phyloP scores from a whole-genome alignment of 208 protist species.

The Wallacemonas rigidus region DNA sequence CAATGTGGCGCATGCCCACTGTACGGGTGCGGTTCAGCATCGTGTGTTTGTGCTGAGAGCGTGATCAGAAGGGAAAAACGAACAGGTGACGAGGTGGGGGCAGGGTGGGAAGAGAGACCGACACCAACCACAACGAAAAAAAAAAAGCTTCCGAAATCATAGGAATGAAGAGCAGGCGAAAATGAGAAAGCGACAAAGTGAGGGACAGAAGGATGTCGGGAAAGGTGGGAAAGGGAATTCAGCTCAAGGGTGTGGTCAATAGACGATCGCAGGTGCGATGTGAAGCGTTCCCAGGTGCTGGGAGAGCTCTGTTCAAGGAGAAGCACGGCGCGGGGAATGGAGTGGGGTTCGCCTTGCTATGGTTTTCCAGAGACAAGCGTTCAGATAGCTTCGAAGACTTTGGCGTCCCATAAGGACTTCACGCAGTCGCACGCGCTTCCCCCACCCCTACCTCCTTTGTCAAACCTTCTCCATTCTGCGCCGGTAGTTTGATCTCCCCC shows the following conservation, averaged over 20 bases:
- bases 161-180: neutral
- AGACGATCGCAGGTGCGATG: neutral
- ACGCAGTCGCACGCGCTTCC: too few species aligned
- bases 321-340: too few species aligned
- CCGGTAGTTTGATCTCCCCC: too few species aligned
- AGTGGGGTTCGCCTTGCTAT: too few species aligned
- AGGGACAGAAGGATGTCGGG: neutral
- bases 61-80: neutral
- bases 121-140: neutral
- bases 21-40: conserved; percentile 48
- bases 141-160: neutral
- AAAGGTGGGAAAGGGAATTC: neutral
- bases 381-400: too few species aligned
- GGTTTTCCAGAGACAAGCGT: too few species aligned
- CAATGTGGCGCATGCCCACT: conserved; percentile 80
- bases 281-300: neutral
- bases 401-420: too few species aligned
- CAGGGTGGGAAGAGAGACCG: neutral
- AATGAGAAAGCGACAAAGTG: neutral
- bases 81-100: neutral
- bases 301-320: neutral
- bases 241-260: too few species aligned
- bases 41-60: neutral
- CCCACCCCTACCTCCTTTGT: too few species aligned
- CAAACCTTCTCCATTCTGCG: too few species aligned